A percentile compares a stretch with the other conserved stretches of the same genome.
Evolutionary conservation across 176 grass and related monocot genomes (phyloP).

Genomic region (Triticum urartu): DNA sequence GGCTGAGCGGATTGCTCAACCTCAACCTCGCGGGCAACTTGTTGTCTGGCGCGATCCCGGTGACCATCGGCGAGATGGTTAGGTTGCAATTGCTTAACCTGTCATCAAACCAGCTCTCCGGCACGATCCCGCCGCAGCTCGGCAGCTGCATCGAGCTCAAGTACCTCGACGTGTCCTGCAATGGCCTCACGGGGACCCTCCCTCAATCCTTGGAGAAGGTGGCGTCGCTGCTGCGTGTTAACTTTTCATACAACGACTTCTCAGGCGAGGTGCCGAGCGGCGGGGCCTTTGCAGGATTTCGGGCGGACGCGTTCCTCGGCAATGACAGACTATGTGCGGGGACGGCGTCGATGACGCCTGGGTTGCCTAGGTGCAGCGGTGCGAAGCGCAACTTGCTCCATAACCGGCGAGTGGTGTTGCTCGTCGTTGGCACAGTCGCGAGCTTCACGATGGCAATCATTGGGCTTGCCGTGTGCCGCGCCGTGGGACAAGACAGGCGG

Average conservation of each 20-base stretch:
- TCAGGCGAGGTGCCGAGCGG: slow-evolving; percentile 53
- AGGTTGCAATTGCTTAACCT: slow-evolving; percentile 76
- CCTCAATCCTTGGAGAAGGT: no score
- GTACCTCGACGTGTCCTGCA: slow-evolving; percentile 47
- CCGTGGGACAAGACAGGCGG: neutral
- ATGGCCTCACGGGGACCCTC: no score
- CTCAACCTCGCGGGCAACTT: slow-evolving; percentile 69
- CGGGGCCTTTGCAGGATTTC: slow-evolving; percentile 52
- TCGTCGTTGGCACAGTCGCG: slow-evolving; percentile 19
- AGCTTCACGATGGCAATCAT: slow-evolving; percentile 27
- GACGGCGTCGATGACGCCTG: slow-evolving; percentile 24
- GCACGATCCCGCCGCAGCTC: slow-evolving; percentile 64
- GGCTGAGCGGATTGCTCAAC: slow-evolving; percentile 52
- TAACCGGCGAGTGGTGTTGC: slow-evolving; percentile 30
- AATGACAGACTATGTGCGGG: slow-evolving; percentile 47
- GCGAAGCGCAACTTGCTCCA: neutral
- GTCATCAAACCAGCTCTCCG: slow-evolving; percentile 68
- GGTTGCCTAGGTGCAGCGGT: slow-evolving; percentile 35
- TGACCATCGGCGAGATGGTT: slow-evolving; percentile 64
- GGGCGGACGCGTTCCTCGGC: slow-evolving; percentile 61
- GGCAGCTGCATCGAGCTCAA: slow-evolving; percentile 70
- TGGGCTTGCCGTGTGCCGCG: neutral
- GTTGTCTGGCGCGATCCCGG: slow-evolving; percentile 59
- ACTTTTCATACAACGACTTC: slow-evolving; percentile 84
- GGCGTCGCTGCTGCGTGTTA: slow-evolving; percentile 37